Percentiles rank a stretch among this genome's conserved stretches.
Conservation (phyloP, 257 asterid genomes). For the Solanum bulbocastanum region DNA sequence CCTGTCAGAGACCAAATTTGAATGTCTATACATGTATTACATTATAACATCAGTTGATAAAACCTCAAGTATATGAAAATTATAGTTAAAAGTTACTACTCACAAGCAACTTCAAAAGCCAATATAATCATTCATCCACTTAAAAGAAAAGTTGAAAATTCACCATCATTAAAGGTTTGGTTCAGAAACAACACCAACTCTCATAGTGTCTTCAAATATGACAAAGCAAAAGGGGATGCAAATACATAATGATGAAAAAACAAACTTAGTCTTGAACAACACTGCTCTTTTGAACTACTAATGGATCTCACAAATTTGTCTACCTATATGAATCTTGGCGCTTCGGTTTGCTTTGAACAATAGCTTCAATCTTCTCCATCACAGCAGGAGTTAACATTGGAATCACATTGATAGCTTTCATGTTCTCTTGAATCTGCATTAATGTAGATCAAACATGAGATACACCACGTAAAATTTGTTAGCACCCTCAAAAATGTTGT, state of each 20-base stretch:
- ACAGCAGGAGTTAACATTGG: slow-evolving; percentile 74
- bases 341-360: slow-evolving; percentile 79
- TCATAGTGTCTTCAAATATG: not conserved
- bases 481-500: not conserved
- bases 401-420: slow-evolving; percentile 82
- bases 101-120: not conserved
- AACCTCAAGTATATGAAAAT: not conserved
- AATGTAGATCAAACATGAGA: not conserved
- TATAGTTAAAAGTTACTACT: not conserved
- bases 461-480: not conserved
- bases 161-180: not conserved
- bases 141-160: not conserved
- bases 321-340: slow-evolving; percentile 80
- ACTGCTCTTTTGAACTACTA: not conserved
- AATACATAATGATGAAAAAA: not conserved
- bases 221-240: not conserved
- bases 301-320: not conserved
- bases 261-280: not conserved
- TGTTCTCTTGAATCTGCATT: slow-evolving; percentile 78
- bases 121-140: not conserved
- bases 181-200: not conserved
- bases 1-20: too few relatives aligned
- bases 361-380: slow-evolving; percentile 77
- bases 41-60: not conserved
- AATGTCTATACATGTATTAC: too few relatives aligned